phyloP scores from a whole-genome alignment of 768 basidiomycete species.

The Boletus patriciae region DNA sequence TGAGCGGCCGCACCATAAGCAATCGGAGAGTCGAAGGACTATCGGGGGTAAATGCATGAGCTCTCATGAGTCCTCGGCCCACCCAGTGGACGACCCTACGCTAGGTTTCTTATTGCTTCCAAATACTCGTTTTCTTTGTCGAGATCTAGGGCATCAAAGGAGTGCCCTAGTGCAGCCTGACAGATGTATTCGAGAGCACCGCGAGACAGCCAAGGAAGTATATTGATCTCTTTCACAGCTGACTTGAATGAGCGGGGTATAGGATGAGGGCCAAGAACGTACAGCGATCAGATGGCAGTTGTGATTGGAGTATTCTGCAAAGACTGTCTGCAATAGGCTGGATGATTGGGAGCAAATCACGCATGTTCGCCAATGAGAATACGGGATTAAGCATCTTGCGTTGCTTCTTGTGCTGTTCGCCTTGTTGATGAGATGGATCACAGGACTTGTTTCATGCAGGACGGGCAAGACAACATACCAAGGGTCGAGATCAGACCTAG shows the following conservation, averaged over 20 bases:
- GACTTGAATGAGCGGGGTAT: not conserved
- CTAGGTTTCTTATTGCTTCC: slow-evolving; percentile 30
- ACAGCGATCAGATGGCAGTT: slow-evolving; percentile 27
- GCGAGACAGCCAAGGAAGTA: slow-evolving; percentile 35
- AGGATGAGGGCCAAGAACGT: not conserved
- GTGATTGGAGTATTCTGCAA: slow-evolving; percentile 17
- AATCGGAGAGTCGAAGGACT: slow-evolving; percentile 30
- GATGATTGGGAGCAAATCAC: slow-evolving; percentile 30
- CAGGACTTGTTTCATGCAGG: too few species aligned
- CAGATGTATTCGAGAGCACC: slow-evolving; percentile 39
- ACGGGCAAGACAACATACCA: slow-evolving; percentile 22
- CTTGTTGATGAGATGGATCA: slow-evolving; percentile 5
- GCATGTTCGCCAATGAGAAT: slow-evolving; percentile 34
- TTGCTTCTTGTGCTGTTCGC: slow-evolving; percentile 32
- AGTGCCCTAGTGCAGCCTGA: slow-evolving; percentile 36
- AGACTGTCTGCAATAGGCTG: slow-evolving; percentile 35
- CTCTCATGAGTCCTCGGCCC: not conserved
- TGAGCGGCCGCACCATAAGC: slow-evolving; percentile 33
- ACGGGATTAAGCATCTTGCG: slow-evolving; percentile 37
- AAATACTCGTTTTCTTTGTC: slow-evolving; percentile 28
- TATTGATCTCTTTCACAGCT: slow-evolving; percentile 33
- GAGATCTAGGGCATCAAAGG: slow-evolving; percentile 31
- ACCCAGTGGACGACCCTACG: slow-evolving; percentile 22
- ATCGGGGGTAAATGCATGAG: not conserved
- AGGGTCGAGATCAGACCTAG: slow-evolving; percentile 39